Base-by-base conservation (phyloP, 192 early-diverging fungal species). In the Coemansia sp. region DNA sequence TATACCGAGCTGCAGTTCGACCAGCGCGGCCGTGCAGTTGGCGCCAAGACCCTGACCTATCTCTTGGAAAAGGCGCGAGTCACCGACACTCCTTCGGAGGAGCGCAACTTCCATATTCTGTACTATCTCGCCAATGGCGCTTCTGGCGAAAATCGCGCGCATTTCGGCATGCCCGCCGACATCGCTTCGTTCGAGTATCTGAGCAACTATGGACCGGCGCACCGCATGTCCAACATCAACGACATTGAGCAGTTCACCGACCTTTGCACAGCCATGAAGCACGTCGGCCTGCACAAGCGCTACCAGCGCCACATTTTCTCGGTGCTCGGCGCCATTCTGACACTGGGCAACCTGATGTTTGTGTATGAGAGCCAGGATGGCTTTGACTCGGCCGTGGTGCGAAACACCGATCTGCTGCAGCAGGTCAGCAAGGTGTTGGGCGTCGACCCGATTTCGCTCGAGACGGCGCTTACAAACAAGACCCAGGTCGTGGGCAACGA, bases 1-100 rank as follows among this genome's bases (percentile, higher is more conserved):
- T 96, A 90, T 77, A 85, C 88, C n/a, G 93, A 97, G 81, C 83
- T 93, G 59, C 95, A 98, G 82, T 98, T 90, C 73, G 90, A 91
- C 68, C 87, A 88, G 34, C 77, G 86, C 30, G 94, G 95, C 23
- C 85, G 90, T 11, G 82, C 96, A 47, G 80, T 93, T 19, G 96
- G 95, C 27, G 83, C 84, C 25, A 95, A 96, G 69, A 81, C 86
- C 6, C 66, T 93, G 8, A 85, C 88, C 19, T 91, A 83, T 57
- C 62, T 85, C 13, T 76, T 91, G 18, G 89, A 92, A 46, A 82
- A 81, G 28, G 66, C 78, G 16, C 74, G 88, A 27, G 74, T 92
- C 5, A 86, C 87, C 13, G 69, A 82, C 30, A 68, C 82, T 14
- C 81, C 85, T 16, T 58, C 71, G 13, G 81, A 81, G 5, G 85